These are phyloP conservation scores for Sordariomycetes sp. DNA, from an alignment of 2,329 filamentous ascomycete species.

Conservation along the genomic window DNA sequence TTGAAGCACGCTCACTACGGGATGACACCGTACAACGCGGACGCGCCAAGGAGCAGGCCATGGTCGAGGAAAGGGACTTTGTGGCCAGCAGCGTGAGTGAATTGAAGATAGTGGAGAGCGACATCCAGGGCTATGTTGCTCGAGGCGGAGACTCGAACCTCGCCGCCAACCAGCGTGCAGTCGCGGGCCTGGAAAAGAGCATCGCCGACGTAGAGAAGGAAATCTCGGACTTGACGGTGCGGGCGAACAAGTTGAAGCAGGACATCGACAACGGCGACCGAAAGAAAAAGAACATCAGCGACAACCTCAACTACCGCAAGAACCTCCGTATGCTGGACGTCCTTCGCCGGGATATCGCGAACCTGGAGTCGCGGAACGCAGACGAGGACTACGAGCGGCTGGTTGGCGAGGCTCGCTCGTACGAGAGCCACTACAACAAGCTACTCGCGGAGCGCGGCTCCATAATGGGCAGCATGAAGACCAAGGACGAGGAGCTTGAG, in stretches of 20 bases:
- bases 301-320: conserved; percentile 81
- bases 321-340: conserved; percentile 57
- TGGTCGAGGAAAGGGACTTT: conserved; percentile 59
- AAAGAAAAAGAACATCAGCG: conserved; percentile 75
- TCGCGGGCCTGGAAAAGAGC: conserved; percentile 55
- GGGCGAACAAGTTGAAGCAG: conserved; percentile 68
- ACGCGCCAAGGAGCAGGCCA: conserved; percentile 59
- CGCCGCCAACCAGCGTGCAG: conserved; percentile 55
- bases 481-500: conserved; percentile 71
- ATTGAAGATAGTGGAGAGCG: conserved; percentile 61
- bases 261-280: conserved; percentile 70
- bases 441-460: conserved; percentile 63
- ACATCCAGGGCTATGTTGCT: conserved; percentile 72
- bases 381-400: conserved; percentile 73
- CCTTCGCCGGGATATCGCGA: conserved; percentile 58
- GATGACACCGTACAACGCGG: conserved; percentile 68
- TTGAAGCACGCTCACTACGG: conserved; percentile 63
- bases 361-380: conserved; percentile 69
- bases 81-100: conserved; percentile 68
- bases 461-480: conserved; percentile 68
- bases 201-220: conserved; percentile 58
- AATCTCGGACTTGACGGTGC: conserved; percentile 52
- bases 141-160: conserved; percentile 65
- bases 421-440: conserved; percentile 57
- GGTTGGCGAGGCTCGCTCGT: conserved; percentile 54